Base-by-base conservation (phyloP, 164 flowering plant species). In the Vitis labrusca region DNA sequence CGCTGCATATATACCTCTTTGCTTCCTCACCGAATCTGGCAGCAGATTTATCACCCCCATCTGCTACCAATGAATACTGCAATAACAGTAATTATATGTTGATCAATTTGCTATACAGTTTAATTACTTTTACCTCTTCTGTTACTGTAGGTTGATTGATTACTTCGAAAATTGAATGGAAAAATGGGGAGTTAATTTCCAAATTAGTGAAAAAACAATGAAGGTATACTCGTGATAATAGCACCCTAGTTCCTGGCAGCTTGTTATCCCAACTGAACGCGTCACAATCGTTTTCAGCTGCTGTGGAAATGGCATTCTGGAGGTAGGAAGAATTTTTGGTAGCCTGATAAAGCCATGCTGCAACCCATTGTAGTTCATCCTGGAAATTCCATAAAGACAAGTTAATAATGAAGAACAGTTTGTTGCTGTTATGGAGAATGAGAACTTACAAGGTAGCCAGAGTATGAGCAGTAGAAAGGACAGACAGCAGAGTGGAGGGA, bases 201-300 rank as follows among this genome's bases (percentile, higher is more conserved):
- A 3, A 37, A 37, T 37, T 60, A 29, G 48, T 14, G 2, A 48
- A 55, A 64, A 64, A 37, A 44, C 0, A 63, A 63, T 10, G 16
- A 16, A 64, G 19, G 49, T 2, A 5, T 49, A 77, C 81, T 68
- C 62, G 61, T n/a, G 83, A 69, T 9, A 80, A 64, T 49, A 80
- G 74, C 10, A 80, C 70, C 15, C 73, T 66, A 3, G 73, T 72
- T 29, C 83, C 83, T n/a, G 67, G 59, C 47, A 69, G 68, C 64
- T 80, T 80, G 68, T 71, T 70, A 47, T 80, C 81, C 83, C 83
- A 80, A 23, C 81, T 74, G 61, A 80, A 77, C 1, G 69, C 48
- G 29, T 59, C 55, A 54, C 32, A 55, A 29, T 17, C 54, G 13
- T 57, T 52, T 66, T 51, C 62, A 9, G 57, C 70, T 9, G 56